Conservation (phyloP, 1,139 yeast species). For the Pichia kudriavzevii region DNA sequence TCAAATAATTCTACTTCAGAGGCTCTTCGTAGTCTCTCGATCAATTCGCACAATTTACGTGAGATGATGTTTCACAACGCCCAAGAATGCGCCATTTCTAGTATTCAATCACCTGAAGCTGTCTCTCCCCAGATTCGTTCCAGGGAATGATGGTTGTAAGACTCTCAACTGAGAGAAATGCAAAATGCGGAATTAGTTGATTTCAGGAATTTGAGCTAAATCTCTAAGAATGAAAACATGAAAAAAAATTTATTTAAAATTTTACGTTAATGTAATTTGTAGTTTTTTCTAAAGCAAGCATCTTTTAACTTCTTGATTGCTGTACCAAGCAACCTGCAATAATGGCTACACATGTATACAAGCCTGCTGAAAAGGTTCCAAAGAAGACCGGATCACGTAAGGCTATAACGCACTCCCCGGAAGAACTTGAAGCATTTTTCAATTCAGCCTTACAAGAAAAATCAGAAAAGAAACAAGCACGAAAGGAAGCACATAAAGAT, state of each 20-base stretch:
- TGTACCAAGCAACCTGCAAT: no score
- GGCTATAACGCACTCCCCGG: conserved; percentile 4
- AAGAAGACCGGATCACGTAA: background rate
- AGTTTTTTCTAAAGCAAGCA: background rate
- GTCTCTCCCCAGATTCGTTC: no score
- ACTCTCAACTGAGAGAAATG: no score
- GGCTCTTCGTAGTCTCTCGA: background rate
- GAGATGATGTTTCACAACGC: conserved; percentile 1
- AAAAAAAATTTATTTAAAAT: no score
- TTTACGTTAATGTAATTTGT: no score
- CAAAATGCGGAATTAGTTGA: no score
- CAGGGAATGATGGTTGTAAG: no score
- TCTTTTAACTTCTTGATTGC: background rate
- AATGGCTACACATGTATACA: conserved; percentile 1
- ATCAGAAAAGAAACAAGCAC: conserved; percentile 39
- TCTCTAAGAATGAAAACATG: no score
- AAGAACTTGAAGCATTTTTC: conserved; percentile 41
- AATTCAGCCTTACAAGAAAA: conserved; percentile 43
- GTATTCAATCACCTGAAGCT: no score
- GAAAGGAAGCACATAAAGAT: conserved; percentile 58
- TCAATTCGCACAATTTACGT: background rate
- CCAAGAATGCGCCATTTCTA: conserved; percentile 2
- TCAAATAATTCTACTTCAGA: background rate
- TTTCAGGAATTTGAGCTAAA: no score
- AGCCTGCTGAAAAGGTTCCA: background rate